phyloP scores from a whole-genome alignment of 257 asterid genomes.

The Salvia rosmarinus region DNA sequence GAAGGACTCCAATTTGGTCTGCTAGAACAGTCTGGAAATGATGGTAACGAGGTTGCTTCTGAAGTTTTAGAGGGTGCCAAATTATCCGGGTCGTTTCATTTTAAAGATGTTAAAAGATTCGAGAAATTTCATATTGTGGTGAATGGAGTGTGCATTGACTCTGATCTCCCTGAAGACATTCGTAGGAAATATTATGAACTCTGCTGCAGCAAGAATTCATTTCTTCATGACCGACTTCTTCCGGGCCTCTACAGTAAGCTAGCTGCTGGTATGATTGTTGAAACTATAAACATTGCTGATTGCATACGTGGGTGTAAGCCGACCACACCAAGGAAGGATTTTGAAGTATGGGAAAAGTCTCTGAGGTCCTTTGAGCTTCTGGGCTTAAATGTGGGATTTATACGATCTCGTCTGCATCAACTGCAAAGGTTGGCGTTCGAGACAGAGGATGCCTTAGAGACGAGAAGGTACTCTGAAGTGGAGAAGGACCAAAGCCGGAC shows the following conservation, averaged over 20 bases:
- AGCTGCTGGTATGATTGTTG: conserved; percentile 61
- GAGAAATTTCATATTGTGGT: conserved; percentile 64
- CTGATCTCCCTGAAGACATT: conserved; percentile 59
- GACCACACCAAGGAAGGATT: conserved; percentile 55
- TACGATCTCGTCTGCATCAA: conserved; percentile 51
- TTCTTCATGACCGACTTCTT: conserved; percentile 61
- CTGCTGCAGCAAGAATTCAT: conserved; percentile 57
- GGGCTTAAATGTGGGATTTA: conserved; percentile 67
- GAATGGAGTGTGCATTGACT: conserved; percentile 61
- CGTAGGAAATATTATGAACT: conserved; percentile 59
- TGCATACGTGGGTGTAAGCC: conserved; percentile 53
- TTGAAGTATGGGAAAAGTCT: conserved; percentile 74
- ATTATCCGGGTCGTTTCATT: conserved; percentile 40
- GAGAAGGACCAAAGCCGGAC: conserved; percentile 39
- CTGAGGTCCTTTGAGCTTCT: conserved; percentile 68
- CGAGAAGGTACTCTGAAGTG: conserved; percentile 52
- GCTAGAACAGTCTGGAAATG: conserved; percentile 61
- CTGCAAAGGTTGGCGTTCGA: conserved; percentile 54
- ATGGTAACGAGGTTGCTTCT: conserved; percentile 73
- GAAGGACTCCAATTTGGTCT: conserved; percentile 37
- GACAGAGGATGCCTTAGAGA: conserved; percentile 49
- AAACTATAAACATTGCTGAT: conserved; percentile 53
- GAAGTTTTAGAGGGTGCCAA: conserved; percentile 67
- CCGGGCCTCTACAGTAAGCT: conserved; percentile 65
- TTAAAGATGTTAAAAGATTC: conserved; percentile 55